Percentiles rank a stretch among this genome's conserved stretches.
These are phyloP conservation scores for Epichloe gansuensis DNA, from an alignment of 2,329 filamentous ascomycete species.

Conservation along the genomic window DNA sequence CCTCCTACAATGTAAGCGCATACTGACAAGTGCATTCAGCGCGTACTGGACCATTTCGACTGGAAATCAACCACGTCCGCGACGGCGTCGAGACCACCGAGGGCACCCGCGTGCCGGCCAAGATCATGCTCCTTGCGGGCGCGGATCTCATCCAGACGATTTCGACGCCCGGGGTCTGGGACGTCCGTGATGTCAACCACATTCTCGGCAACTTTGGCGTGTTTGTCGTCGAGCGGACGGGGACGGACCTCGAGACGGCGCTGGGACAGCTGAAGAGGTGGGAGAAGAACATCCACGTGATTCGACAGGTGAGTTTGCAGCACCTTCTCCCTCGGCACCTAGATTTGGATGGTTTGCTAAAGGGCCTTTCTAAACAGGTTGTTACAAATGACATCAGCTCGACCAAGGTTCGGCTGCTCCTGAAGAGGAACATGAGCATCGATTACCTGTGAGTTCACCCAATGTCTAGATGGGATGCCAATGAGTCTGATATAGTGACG, in stretches of 20 bases:
- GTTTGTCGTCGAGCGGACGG: constrained; percentile 77
- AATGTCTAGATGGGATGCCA: no score
- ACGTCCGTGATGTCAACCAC: constrained; percentile 69
- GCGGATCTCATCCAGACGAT: constrained; percentile 64
- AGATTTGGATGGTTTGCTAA: not conserved
- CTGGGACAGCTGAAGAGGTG: constrained; percentile 66
- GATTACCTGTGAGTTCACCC: constrained; percentile 39
- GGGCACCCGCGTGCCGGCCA: constrained; percentile 53
- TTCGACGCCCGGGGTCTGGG: constrained; percentile 68
- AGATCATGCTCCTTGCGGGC: constrained; percentile 72
- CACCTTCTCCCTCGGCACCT: not conserved
- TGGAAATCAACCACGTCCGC: constrained; percentile 69
- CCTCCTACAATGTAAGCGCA: no score
- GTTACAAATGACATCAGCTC: constrained; percentile 81
- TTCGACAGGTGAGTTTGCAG: constrained; percentile 37
- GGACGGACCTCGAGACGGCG: constrained; percentile 80
- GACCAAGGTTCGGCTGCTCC: constrained; percentile 70
- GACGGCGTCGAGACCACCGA: constrained; percentile 62
- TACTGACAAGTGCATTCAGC: no score
- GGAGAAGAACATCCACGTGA: constrained; percentile 77
- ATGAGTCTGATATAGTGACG: no score
- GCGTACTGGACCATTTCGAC: constrained; percentile 79
- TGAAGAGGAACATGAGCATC: constrained; percentile 71
- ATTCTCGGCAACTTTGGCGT: constrained; percentile 75
- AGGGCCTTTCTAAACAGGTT: constrained; percentile 8